phyloP scores from a whole-genome alignment of 2,329 filamentous ascomycete genomes.

The Chaetomium sp. region DNA sequence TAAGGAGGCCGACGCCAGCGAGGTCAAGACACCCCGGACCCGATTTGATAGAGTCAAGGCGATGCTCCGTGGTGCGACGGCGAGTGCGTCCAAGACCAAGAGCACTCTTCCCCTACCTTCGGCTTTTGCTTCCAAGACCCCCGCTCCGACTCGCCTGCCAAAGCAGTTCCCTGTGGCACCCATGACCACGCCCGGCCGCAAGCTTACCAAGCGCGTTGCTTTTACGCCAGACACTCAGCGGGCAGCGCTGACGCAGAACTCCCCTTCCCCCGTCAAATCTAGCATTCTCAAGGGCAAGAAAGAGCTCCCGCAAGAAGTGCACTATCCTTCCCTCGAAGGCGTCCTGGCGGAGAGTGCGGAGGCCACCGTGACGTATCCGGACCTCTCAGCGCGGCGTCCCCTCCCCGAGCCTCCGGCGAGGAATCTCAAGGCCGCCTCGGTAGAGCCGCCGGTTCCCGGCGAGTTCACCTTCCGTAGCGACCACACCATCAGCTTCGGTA shows the following conservation, averaged over 20 bases:
- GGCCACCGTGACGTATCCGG: slow-evolving; percentile 34
- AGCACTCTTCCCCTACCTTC: slow-evolving; percentile 53
- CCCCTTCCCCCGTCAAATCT: slow-evolving; percentile 60
- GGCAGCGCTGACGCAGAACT: slow-evolving; percentile 48
- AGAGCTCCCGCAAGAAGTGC: slow-evolving; percentile 36
- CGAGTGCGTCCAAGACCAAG: slow-evolving; percentile 44
- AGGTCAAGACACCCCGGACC: slow-evolving; percentile 50
- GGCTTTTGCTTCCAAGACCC: slow-evolving; percentile 48
- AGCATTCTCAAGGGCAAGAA: slow-evolving; percentile 44
- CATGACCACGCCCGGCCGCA: slow-evolving; percentile 68
- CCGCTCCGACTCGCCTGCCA: slow-evolving; percentile 49
- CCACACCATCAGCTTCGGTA: slow-evolving; percentile 62
- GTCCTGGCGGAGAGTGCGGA: slow-evolving; percentile 36
- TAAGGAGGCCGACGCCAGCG: slow-evolving; percentile 37
- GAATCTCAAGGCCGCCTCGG: slow-evolving; percentile 25
- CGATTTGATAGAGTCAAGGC: slow-evolving; percentile 61
- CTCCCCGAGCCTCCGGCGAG: slow-evolving; percentile 37
- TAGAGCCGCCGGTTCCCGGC: slow-evolving; percentile 51
- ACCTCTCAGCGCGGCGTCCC: slow-evolving; percentile 32
- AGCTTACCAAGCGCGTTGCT: slow-evolving; percentile 71
- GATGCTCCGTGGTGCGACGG: slow-evolving; percentile 52
- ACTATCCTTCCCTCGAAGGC: slow-evolving; percentile 42
- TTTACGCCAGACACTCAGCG: slow-evolving; percentile 73
- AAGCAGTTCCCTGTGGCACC: slow-evolving; percentile 56
- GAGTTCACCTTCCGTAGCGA: slow-evolving; percentile 68